These are phyloP conservation scores for Hypoxylon fragiforme DNA, from an alignment of 495 filamentous ascomycete genomes.

Conservation along the genomic window DNA sequence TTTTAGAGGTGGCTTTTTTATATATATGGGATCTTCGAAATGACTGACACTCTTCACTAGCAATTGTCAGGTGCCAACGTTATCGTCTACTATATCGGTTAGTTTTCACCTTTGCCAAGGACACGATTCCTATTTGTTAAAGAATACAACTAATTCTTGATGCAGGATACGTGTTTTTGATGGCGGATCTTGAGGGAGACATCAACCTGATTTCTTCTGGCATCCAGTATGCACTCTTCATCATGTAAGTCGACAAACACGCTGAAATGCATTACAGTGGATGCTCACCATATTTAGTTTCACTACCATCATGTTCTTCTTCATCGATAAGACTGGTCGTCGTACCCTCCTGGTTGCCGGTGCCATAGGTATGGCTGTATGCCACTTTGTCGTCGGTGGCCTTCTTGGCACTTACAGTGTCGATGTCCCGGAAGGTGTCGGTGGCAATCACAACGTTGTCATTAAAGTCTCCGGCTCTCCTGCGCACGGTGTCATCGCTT, in stretches of 20 bases:
- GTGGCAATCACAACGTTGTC: conserved; percentile 67
- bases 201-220: conserved; percentile 68
- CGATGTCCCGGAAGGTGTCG: conserved; percentile 58
- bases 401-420: conserved; percentile 50
- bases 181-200: conserved; percentile 66
- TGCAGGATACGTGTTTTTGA: conserved; percentile 74
- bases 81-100: conserved; percentile 71
- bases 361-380: conserved; percentile 69
- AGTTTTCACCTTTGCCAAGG: no score
- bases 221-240: conserved; percentile 76
- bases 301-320: conserved; percentile 67
- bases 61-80: conserved; percentile 71
- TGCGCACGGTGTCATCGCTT: conserved; percentile 70
- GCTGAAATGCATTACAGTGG: neutral
- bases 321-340: conserved; percentile 76
- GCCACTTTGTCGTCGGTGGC: conserved; percentile 68
- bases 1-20: no score
- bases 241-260: conserved; percentile 46
- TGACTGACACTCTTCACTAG: conserved; percentile 59
- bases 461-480: conserved; percentile 62
- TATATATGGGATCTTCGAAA: no score
- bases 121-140: no score
- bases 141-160: no score
- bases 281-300: conserved; percentile 59
- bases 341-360: conserved; percentile 70